These are phyloP conservation scores for Penicillium frequentans DNA, from an alignment of 2,329 filamentous ascomycete genomes.

Conservation along the genomic window DNA sequence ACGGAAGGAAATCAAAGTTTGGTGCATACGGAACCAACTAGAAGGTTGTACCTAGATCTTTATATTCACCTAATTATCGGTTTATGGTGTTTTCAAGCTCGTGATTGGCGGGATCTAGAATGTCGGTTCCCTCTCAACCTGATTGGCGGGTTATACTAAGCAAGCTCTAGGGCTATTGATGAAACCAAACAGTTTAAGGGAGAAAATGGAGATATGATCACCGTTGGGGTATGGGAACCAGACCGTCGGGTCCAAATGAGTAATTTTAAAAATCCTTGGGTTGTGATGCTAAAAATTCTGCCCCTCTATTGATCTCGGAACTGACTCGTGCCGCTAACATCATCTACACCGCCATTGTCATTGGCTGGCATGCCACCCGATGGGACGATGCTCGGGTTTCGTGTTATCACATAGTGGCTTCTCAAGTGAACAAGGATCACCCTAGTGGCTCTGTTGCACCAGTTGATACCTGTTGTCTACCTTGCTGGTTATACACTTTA, in stretches of 20 bases:
- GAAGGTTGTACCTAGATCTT: not conserved
- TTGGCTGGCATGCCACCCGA: not conserved
- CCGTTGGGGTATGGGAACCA: not conserved
- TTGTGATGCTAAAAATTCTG: not conserved
- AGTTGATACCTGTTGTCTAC: not conserved
- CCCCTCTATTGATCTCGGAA: not conserved
- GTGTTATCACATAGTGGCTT: not conserved
- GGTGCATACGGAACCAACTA: not conserved
- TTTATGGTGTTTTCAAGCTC: not conserved
- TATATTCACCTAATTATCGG: not conserved
- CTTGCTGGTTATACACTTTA: not conserved
- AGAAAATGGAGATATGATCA: not conserved
- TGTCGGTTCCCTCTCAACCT: not conserved
- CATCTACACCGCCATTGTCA: not conserved
- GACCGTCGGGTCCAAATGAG: not conserved
- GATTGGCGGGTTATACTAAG: not conserved
- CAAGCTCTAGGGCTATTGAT: not conserved
- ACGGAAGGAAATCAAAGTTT: not conserved
- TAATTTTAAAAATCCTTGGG: not conserved
- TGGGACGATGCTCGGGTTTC: not conserved
- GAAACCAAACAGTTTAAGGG: not conserved
- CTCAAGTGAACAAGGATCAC: not conserved
- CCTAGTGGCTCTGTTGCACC: not conserved
- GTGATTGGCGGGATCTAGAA: slow-evolving; percentile 1
- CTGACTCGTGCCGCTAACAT: not conserved